phyloP scores from a whole-genome alignment of 768 basidiomycete genomes.

The Leccinum aurantiacum region DNA sequence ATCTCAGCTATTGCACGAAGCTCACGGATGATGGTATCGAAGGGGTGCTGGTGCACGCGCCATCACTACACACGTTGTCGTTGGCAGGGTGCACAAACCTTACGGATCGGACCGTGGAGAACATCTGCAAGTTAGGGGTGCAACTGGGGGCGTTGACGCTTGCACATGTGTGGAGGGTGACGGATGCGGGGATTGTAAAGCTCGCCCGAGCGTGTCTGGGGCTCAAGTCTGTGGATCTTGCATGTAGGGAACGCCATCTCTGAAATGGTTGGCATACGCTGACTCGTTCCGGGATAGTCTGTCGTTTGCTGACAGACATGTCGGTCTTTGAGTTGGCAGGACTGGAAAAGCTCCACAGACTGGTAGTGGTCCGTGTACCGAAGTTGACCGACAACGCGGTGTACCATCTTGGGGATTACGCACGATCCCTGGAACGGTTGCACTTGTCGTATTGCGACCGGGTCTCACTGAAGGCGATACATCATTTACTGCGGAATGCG shows the following conservation, averaged over 20 bases:
- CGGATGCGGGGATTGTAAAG: constrained; percentile 69
- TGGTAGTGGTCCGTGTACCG: constrained; percentile 78
- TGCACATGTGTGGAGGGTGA: constrained; percentile 77
- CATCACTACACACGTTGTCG: constrained; percentile 71
- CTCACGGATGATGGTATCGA: constrained; percentile 76
- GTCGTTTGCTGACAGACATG: constrained; percentile 81
- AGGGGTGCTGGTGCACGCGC: constrained; percentile 74
- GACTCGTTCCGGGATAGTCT: constrained; percentile 49
- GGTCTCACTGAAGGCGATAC: constrained; percentile 73
- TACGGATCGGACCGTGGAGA: constrained; percentile 68
- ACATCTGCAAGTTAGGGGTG: constrained; percentile 69
- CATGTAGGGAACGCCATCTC: constrained; percentile 54
- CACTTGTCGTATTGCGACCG: constrained; percentile 87
- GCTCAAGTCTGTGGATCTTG: constrained; percentile 81
- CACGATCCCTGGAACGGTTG: constrained; percentile 67
- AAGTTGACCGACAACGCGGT: constrained; percentile 85
- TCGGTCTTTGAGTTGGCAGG: constrained; percentile 77
- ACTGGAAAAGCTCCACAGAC: constrained; percentile 65
- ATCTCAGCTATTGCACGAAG: constrained; percentile 67
- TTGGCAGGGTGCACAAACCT: constrained; percentile 76
- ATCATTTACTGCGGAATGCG: constrained; percentile 62
- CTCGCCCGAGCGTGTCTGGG: constrained; percentile 70
- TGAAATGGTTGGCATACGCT: constrained; percentile 9
- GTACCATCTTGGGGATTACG: constrained; percentile 75
- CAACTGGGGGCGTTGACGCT: constrained; percentile 79